Base-by-base conservation (phyloP, 2,329 filamentous ascomycete species). In the Ophiocordyceps camponoti-leonardi region DNA sequence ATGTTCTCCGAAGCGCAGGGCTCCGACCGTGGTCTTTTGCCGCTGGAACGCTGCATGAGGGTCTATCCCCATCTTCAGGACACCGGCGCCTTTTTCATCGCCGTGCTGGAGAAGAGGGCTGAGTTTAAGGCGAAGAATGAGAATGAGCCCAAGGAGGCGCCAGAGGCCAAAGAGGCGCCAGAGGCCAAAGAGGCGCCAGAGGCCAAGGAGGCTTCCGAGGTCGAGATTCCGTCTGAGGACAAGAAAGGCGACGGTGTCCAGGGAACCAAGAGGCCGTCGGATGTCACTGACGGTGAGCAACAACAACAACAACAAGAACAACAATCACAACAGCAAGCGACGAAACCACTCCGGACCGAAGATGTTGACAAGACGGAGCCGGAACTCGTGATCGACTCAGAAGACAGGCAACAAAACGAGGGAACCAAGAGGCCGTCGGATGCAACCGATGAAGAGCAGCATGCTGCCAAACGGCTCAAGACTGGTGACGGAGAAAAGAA, bases 51-150 rank as follows among this genome's bases (percentile, higher is more conserved):
- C 49, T 95, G 90, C 64, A 88, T 96, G 73, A 77, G 92, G 50
- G 80, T 98, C 7, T 98, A 96, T 61, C 85, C 88, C 31, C 92
- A 98, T 62, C 74, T 87, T 58, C 92, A 98, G 64, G 87, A 98
- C 56, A 98, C 92, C 3, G 92, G 92, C 46, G 90, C 83, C 20
- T 98, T 98, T 72, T 98, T 98, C 67, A 95, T 98, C 59, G 83
- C 87, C 0, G 88, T 95, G 0, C 67, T 98, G 18, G 84, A 95
- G 68, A 98, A 98, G 72, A 81, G 81, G 60, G 75, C 77, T 23
- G 92, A 95, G 52, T 87, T 94, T 60, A 83, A 75, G 59, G 82
- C 80, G 10, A 83, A 75, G 61, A 79, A 80, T 20, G 84, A 92
- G 61, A 72, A 74, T 5, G 68, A 72, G 47, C 59, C 64, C 46